Base-by-base conservation (phyloP, 345 rosid species). In the Geranium rotundifolium region DNA sequence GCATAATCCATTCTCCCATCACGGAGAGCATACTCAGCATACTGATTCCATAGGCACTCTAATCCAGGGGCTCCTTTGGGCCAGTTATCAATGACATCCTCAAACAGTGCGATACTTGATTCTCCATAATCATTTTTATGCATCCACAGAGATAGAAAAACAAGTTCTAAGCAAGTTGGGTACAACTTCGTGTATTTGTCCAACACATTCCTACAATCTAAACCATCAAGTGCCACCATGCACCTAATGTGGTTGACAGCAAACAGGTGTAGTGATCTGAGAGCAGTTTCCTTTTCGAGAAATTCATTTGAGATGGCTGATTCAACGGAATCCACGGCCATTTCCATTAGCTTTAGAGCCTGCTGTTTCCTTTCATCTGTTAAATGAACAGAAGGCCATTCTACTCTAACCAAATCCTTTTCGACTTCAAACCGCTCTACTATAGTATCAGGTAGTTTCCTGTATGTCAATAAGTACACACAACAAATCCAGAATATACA, bases 401-500 rank as follows among this genome's bases (percentile, higher is more conserved):
- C 86, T 61, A 93, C 72, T 62, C 76, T 67, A 66, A 65, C 71
- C 65, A 86, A 84, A 57, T 86, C 89, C 66, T 93, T 93, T 75
- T 79, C 86, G 80, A 72, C 76, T 74, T 93, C 99, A 75, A 90
- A 78, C 63, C 58, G 79, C 68, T 79, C 85, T 64, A 85, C 79
- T 63, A 93, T 68, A 65, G 83, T 77, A 65, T 77, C 89, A 52
- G 99, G 99, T 58, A 93, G 84, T 74, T 86, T 93, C 96, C 91
- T 90, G 99, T 93, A 90, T 81, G 90, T 67, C 80, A 82, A 86
- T 74, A 93, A 83, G 91, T 93, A 93, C 75, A 86, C 82, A 86
- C 97, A 93, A 88, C 88, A 90, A 84, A 93, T 75, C 99, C 99
- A 93, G 84, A 93, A 88, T 74, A 89, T 80, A 86, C 84, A 87